Conservation (phyloP, 768 basidiomycete species). For the Leccinum aurantiacum region DNA sequence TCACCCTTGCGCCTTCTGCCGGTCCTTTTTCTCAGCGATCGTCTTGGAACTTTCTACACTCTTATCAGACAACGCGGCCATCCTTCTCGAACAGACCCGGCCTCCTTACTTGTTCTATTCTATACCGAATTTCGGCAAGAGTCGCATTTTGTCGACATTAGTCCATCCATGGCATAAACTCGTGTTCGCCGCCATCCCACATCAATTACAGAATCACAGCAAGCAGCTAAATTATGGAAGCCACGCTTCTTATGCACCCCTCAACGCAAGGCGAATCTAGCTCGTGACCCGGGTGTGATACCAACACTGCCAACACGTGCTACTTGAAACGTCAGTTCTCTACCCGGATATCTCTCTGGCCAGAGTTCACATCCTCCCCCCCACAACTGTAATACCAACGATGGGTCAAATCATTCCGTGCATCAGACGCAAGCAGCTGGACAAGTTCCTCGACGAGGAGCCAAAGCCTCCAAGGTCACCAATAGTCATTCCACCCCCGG, state of each 20-base stretch:
- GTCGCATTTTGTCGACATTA: conserved; percentile 8
- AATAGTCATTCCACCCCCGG: conserved; percentile 8
- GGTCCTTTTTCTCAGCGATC: conserved; percentile 9
- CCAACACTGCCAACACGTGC: conserved; percentile 32
- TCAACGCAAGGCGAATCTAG: conserved; percentile 26
- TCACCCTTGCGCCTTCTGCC: background rate
- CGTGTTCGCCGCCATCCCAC: conserved; percentile 19
- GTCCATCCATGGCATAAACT: conserved; percentile 18
- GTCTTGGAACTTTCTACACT: conserved; percentile 17
- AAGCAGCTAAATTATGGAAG: conserved; percentile 18
- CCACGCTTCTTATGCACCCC: conserved; percentile 27
- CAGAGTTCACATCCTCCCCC: conserved; percentile 17
- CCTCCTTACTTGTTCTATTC: conserved; percentile 9
- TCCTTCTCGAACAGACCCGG: conserved; percentile 11
- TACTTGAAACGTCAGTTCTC: conserved; percentile 26
- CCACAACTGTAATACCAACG: conserved; percentile 17
- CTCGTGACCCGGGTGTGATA: conserved; percentile 30
- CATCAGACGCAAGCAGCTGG: conserved; percentile 26
- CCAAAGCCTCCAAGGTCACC: conserved; percentile 20
- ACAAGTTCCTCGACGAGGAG: conserved; percentile 28
- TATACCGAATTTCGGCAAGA: conserved; percentile 9
- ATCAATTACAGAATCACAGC: conserved; percentile 23
- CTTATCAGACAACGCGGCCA: conserved; percentile 14
- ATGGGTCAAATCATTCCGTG: conserved; percentile 33
- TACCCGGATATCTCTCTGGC: conserved; percentile 26